phyloP scores from a whole-genome alignment of 352 stramenopile species.

The Vaucheria bursata region DNA sequence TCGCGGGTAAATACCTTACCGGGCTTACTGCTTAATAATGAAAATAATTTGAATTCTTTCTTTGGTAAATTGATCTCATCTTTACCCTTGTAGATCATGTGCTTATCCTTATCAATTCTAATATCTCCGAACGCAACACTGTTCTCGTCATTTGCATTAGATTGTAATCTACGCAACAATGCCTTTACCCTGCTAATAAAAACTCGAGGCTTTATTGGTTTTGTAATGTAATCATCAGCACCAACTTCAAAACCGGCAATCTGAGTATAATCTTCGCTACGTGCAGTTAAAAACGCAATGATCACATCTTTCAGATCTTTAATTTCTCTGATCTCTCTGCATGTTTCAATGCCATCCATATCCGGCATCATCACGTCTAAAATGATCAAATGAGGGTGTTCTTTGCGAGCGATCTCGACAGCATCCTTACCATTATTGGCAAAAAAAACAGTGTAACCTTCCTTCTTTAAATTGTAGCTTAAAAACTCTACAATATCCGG shows the following conservation, averaged over 20 bases:
- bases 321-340: neutral
- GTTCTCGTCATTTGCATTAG: no score
- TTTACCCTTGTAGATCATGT: no score
- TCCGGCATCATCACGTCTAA: neutral
- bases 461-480: neutral
- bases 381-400: neutral
- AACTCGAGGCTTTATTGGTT: neutral
- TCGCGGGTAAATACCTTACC: no score
- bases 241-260: neutral
- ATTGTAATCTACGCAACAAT: no score
- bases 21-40: no score
- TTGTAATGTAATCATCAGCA: neutral
- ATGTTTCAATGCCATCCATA: neutral
- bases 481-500: no score
- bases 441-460: neutral
- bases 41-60: no score
- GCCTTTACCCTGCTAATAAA: no score
- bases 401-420: neutral
- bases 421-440: neutral
- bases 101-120: no score
- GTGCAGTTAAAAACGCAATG: neutral
- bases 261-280: neutral
- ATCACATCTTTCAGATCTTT: neutral
- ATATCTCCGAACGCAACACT: no score
- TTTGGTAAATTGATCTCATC: no score